Conservation (phyloP, 2,329 filamentous ascomycete genomes). For the Colletotrichum cordylinicola region DNA sequence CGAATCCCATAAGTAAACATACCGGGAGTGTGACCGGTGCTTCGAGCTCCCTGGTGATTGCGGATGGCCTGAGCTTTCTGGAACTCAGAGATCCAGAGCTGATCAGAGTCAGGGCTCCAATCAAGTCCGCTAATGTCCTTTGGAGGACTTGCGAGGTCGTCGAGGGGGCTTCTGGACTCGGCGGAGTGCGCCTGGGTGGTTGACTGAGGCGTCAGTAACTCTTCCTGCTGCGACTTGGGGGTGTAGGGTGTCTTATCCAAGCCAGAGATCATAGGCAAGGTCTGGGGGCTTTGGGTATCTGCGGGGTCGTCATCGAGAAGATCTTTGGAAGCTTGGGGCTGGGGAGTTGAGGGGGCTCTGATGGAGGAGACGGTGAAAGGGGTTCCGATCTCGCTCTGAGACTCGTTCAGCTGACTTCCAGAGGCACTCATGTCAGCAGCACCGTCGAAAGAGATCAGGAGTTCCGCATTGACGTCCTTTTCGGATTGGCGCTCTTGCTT, state of each 20-base stretch:
- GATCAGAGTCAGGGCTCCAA: neutral
- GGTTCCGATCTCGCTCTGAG: neutral
- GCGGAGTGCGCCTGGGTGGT: neutral
- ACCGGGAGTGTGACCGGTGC: neutral
- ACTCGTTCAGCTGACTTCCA: neutral
- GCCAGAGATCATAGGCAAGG: neutral
- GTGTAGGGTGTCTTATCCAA: neutral
- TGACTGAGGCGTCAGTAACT: neutral
- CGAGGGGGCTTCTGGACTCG: neutral
- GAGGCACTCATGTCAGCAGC: neutral
- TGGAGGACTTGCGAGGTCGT: neutral
- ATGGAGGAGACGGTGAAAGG: neutral
- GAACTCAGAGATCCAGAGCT: neutral
- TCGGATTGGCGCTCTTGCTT: neutral
- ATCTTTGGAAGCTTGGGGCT: neutral
- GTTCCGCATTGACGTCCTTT: neutral
- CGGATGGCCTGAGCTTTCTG: neutral
- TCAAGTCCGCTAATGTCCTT: neutral
- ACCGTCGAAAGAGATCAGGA: neutral
- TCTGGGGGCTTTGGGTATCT: neutral
- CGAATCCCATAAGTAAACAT: constrained; percentile 18
- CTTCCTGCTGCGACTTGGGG: neutral
- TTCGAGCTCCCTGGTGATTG: neutral
- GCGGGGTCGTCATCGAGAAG: neutral
- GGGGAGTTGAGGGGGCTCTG: neutral